Evolutionary conservation across 2,329 filamentous ascomycete genomes (phyloP), one percentile per base, ranked within the genome.

Genomic region (Fusarium virguliforme): DNA sequence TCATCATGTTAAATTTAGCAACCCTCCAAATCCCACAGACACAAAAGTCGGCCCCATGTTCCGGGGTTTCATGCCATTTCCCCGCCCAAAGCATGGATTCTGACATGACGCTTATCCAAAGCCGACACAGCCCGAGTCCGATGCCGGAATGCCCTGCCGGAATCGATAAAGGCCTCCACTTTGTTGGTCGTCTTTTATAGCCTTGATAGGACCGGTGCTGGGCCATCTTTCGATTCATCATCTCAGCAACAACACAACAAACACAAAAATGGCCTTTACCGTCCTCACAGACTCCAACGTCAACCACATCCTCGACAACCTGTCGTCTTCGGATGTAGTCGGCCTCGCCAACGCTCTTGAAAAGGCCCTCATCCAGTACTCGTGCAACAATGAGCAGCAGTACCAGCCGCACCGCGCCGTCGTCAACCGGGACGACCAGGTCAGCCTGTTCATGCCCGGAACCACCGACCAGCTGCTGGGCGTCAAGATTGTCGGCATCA

Each of bases 391-490:
- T 26, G 89, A 91, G 61, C 84, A 86, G 38, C 82, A 87, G 37
- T 90, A 88, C 67, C 90, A 92, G 67, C 90, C 90, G 1, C 85
- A 87, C 62, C 84, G 89, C 41, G 91, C 89, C 2, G 83, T 86
- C 2, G 85, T 92, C 58, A 88, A 87, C 58, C 86, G 88, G 57
- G 86, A 90, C 83, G 89, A 89, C 4, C 85, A 86, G 34, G 89
- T 87, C 2, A 91, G 89, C 4, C 81, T 92, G 9, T 91, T 92
- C 79, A 91, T 92, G 89, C 90, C 91, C 3, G 89, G 89, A 12
- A 89, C 85, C 40, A 88, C 87, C 13, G 85, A 87, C 32, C 84
- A 85, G 41, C 85, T 87, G 3, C 83, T 90, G 18, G 90, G 90
- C 6, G 87, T 92, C 68, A 92, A 92, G 77, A 88, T 92, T 43